phyloP scores from a whole-genome alignment of 306 rosid genomes.

The Cucurbita pepo region DNA sequence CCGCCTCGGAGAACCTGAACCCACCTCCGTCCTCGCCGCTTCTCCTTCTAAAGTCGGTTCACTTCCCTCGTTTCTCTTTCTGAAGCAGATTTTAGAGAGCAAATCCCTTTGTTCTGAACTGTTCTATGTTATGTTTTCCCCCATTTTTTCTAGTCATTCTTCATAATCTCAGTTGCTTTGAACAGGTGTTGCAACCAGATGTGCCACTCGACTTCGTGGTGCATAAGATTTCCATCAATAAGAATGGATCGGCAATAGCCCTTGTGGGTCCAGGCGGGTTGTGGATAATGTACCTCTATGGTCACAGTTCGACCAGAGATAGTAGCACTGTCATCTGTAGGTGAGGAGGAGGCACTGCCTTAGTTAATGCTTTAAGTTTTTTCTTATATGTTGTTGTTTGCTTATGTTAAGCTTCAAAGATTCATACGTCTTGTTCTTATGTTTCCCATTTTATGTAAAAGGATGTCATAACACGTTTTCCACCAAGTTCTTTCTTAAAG shows the following conservation, averaged over 20 bases:
- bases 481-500: background rate
- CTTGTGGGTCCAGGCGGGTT: conserved; percentile 51
- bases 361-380: background rate
- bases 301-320: conserved; percentile 41
- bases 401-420: background rate
- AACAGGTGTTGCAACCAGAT: conserved; percentile 65
- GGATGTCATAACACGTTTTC: background rate
- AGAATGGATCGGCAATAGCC: conserved; percentile 57
- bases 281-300: conserved; percentile 64
- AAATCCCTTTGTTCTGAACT: background rate
- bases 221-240: conserved; percentile 52
- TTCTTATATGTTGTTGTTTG: background rate
- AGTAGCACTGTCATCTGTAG: conserved; percentile 53
- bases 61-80: background rate
- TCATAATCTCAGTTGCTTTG: conserved; percentile 6
- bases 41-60: conserved; percentile 58
- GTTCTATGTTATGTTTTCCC: background rate
- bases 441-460: background rate
- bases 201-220: conserved; percentile 33
- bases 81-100: background rate
- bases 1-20: conserved; percentile 81
- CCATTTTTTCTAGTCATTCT: background rate
- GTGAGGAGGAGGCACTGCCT: conserved; percentile 15
- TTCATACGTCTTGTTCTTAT: background rate
- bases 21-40: conserved; percentile 59